Conservation (phyloP, 2,329 filamentous ascomycete genomes). For the Phoma herbarum region DNA sequence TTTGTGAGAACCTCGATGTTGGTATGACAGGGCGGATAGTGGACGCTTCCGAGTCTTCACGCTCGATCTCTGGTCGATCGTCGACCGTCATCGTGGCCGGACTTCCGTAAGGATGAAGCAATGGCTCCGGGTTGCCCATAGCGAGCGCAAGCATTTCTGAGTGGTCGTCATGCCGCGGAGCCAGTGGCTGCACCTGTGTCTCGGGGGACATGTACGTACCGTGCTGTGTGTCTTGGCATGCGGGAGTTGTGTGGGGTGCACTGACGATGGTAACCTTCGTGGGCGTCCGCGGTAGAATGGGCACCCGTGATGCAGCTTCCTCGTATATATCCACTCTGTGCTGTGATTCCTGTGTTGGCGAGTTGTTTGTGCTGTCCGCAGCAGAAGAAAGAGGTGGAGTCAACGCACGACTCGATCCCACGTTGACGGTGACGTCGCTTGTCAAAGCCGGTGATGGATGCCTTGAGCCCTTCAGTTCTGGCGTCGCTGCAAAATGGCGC, state of each 20-base stretch:
- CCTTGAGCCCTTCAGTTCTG: constrained; percentile 28
- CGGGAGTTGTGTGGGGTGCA: constrained; percentile 1
- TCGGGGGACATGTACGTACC: neutral
- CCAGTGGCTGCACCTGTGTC: too few relatives aligned
- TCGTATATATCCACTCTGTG: neutral
- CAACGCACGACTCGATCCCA: constrained; percentile 4
- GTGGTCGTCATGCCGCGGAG: neutral
- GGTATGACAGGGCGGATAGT: constrained; percentile 14
- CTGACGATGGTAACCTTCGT: constrained; percentile 1
- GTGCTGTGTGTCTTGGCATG: neutral
- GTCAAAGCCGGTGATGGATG: constrained; percentile 15
- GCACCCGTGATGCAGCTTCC: neutral
- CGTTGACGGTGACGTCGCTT: constrained; percentile 11
- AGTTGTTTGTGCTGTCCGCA: constrained; percentile 5
- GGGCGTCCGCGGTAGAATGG: neutral
- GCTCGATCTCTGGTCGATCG: constrained; percentile 9
- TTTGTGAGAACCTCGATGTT: constrained; percentile 10
- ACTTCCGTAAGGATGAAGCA: neutral
- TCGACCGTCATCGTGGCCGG: neutral
- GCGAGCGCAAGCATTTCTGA: constrained; percentile 1
- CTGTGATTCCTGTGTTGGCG: neutral
- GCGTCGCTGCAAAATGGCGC: constrained; percentile 28
- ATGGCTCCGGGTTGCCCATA: neutral
- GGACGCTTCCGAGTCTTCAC: neutral
- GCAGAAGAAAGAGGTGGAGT: constrained; percentile 11